phyloP scores from a whole-genome alignment of 2,329 filamentous ascomycete genomes.

The Beauveria sp. region DNA sequence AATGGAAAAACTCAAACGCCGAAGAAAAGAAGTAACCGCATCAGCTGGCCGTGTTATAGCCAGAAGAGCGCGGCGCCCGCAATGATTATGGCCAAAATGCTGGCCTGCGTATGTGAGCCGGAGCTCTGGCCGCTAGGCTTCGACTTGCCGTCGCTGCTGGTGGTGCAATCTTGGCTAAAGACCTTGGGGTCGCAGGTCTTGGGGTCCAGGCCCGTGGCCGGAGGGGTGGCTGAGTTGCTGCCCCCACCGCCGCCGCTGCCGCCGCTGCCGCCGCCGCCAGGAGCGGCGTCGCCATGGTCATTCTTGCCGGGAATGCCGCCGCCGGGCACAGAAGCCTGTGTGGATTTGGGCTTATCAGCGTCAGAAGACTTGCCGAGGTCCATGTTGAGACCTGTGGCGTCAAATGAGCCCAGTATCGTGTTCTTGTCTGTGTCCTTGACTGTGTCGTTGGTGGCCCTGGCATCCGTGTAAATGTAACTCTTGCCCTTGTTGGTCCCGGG shows the following conservation, averaged over 20 bases:
- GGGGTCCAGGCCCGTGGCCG: slow-evolving; percentile 1
- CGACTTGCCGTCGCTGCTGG: slow-evolving; percentile 14
- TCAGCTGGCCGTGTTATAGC: slow-evolving; percentile 20
- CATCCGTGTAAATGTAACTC: slow-evolving; percentile 68
- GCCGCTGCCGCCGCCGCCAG: slow-evolving; percentile 15
- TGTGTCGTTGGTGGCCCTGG: slow-evolving; percentile 63
- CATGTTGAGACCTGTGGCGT: slow-evolving; percentile 75
- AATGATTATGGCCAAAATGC: slow-evolving; percentile 30
- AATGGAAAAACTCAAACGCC: neutral
- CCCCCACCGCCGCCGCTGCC: slow-evolving; percentile 16
- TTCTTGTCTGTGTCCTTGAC: slow-evolving; percentile 66
- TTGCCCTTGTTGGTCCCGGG: slow-evolving; percentile 63
- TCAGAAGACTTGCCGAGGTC: slow-evolving; percentile 31
- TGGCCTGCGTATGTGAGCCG: slow-evolving; percentile 25
- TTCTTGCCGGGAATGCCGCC: slow-evolving; percentile 20
- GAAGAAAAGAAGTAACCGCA: neutral
- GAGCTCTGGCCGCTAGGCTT: slow-evolving; percentile 21
- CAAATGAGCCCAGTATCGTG: slow-evolving; percentile 70
- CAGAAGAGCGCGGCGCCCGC: slow-evolving; percentile 28
- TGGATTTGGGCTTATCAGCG: slow-evolving; percentile 13
- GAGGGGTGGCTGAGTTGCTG: slow-evolving; percentile 14
- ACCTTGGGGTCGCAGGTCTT: slow-evolving; percentile 26
- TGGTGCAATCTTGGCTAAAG: slow-evolving; percentile 35
- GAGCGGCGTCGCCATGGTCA: slow-evolving; percentile 14
- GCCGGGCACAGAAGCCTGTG: slow-evolving; percentile 22